phyloP scores from a whole-genome alignment of 1,284 basidiomycete genomes.

The Pyrrhoderma lamaoense region DNA sequence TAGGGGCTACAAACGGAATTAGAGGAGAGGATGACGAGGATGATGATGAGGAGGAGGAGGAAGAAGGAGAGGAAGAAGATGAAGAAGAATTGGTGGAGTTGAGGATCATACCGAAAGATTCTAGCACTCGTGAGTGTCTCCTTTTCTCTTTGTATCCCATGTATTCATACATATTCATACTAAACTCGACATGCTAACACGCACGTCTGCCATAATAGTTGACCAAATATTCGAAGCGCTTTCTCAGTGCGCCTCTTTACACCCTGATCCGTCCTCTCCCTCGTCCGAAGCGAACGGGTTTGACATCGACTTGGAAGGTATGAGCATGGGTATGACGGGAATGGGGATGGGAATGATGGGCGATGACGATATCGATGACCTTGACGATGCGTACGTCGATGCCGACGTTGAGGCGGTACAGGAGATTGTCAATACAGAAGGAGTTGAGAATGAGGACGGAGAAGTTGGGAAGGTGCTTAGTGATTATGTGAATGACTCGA shows the following conservation, averaged over 20 bases:
- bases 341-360: no score
- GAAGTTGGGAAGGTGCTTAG: constrained; percentile 92
- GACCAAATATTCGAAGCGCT: constrained; percentile 84
- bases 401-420: constrained; percentile 45
- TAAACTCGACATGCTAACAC: no score
- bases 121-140: constrained; percentile 49
- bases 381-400: constrained; percentile 55
- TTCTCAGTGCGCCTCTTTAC: constrained; percentile 83
- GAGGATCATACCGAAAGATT: constrained; percentile 56
- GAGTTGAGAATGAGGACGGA: constrained; percentile 59
- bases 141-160: constrained; percentile 1
- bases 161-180: constrained; percentile 16
- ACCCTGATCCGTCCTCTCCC: constrained; percentile 63
- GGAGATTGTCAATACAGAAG: constrained; percentile 35
- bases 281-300: constrained; percentile 32
- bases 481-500: constrained; percentile 73
- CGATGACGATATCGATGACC: constrained; percentile 36
- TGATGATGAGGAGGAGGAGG: constrained; percentile 24
- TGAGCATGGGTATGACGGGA: constrained; percentile 47
- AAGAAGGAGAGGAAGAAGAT: constrained; percentile 40
- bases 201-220: no score
- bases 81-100: constrained; percentile 68
- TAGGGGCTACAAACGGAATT: no score
- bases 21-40: constrained; percentile 12
- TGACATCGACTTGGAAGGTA: constrained; percentile 47